Base-by-base conservation (phyloP, 352 stramenopile genomes). In the Phytophthora meadii region DNA sequence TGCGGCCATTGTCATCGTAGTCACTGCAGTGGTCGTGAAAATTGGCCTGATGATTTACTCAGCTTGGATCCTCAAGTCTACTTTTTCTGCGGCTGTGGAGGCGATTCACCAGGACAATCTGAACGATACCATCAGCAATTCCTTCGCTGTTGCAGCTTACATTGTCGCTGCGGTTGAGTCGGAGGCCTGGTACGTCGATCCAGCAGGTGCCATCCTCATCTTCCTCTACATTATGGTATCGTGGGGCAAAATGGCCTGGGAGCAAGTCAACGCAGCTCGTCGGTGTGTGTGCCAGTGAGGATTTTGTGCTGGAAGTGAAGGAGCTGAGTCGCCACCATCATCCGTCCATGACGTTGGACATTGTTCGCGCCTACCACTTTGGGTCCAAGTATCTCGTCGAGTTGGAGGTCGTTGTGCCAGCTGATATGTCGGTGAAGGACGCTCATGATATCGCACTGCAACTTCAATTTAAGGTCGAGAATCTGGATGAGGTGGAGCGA, bases 301-400 rank as follows among this genome's bases (percentile, higher is more conserved):
- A 97, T 17, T 98, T 98, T 48, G 92, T 98, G 57, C 74, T 93
- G 24, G 79, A 97, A 45, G 68, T 98, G 8, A 85, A 89, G 49
- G 65, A 91, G 39, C 74, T 97, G 9, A 94, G 90, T 17, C 69
- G 78, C 14, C 77, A 69, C n/a, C 86, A 94, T 61, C 82, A 94
- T 56, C 46, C 64, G 7, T 61, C 64, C 36, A 91, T 98, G 66
- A 62, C 72, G 28, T 82, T 98, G 11, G 95, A 98, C 73, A 95
- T 97, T 49, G 72, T 93, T 14, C 82, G 83, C 15, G 88, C 88
- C 14, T 98, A 99, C 70, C 93, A 98, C 70, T 98, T 98, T 70
- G 95, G 93, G 41, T 89, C 87, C 24, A 97, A 97, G 63, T 98
- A 98, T 70, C 79, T 98, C 34, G 93, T 98, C 0, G 94, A 98